Evolutionary conservation across 129 eudicot species (phyloP), one percentile per base, ranked within the genome.

Genomic region (Saposhnikovia divaricata): DNA sequence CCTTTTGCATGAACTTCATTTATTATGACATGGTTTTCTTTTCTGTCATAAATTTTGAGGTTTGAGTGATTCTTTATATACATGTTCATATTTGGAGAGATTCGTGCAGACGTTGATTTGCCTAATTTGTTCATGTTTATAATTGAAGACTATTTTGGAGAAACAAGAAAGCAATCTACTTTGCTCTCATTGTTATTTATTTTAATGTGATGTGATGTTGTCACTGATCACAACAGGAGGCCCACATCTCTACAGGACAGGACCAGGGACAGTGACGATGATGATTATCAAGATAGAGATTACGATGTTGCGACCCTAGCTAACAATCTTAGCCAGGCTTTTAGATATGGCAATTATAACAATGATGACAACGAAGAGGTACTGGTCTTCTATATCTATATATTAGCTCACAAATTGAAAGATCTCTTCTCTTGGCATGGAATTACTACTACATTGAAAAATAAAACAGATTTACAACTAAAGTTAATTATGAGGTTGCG

Each of bases 331-430:
- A 93, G 96, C 83, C 97, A 91, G 81, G 97, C 97, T 51, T 93
- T 93, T 71, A 93, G 86, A 75, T 95, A 92, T 81, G 97, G 98
- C 47, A 86, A 88, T 16, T 95, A 90, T 81, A 90, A 85, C 82
- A 90, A 89, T 78, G 93, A 92, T 84, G 97, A 95, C 68, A 89
- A 78, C 55, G 97, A 92, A 79, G 98, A 92, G 98, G 98, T 95
- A 63, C 79, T 46, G 57, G 66, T 15, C 63, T 27, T 73, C 0
- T 10, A 0, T 44, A 44, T 13, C 12, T 44, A 10, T 75, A 2
- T 48, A 47, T 44, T n/a, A n/a, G 34, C 12, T 46, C 4, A 28
- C 28, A 47, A 21, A 74, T 2, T 44, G 23, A 8, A 44, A 44
- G 28, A 34, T 23, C 25, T 8, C 37, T 25, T 18, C 13, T 15